Evolutionary conservation across 2,329 filamentous ascomycete genomes (phyloP), one percentile per base, ranked within the genome.

Genomic region (Hymenoscyphus fructigenus): DNA sequence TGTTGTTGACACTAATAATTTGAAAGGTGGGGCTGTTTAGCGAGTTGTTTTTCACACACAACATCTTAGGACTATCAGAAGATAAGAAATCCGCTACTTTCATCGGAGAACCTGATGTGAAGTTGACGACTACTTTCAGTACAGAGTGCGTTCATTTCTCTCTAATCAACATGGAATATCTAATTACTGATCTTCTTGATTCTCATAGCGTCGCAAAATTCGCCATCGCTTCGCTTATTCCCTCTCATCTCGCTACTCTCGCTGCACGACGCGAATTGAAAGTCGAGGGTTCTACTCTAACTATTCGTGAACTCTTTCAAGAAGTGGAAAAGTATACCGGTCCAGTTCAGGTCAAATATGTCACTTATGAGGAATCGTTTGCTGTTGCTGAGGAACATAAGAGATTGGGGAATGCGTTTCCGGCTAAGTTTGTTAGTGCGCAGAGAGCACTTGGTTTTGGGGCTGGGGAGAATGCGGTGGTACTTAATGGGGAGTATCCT

Each of bases 391-490:
- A 57, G 15, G 60, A 62, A 32, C 60, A 57, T 15, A 20, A 15
- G 28, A 38, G 15, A 10, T 10, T 50, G 34, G 60, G 60, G 5
- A 62, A 62, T 57, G 47, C 36, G 3, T 62, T 62, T n/a, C 53
- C 36, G 5, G 29, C 50, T 12, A 62, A 62, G 32, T 62, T 62
- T 32, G 20, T 53, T 2, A 38, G 28, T 23, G 60, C 50, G 2
- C 38, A 50, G 50, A 28, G 60, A 28, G 32, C 60, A 3, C 44
- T 62, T 38, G 60, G 60, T 5, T 62, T 62, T 57, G 60, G 60
- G 2, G 60, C 50, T 1, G 36, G 50, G 28, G 50, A 62, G 32
- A 62, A 57, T 53, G 38, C 41, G 10, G 36, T 28, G 14, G 60
- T 38, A 29, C 34, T 57, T 50, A 62, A 62, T 29, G n/a, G 15